phyloP scores from a whole-genome alignment of 2,329 filamentous ascomycete species.

The Sclerotinia nivalis region DNA sequence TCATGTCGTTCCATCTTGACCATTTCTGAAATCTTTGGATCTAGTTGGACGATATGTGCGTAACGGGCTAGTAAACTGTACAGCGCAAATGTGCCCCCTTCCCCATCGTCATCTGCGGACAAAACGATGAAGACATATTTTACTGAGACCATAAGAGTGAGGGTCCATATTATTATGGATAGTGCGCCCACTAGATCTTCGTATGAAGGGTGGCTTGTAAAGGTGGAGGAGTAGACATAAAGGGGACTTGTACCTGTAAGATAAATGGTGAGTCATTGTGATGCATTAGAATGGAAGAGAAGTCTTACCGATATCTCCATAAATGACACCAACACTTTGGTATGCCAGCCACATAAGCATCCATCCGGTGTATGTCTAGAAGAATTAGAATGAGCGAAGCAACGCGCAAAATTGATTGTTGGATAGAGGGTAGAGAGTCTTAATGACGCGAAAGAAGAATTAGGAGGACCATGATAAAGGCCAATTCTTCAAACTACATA shows the following conservation, averaged over 20 bases:
- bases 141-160: constrained; percentile 67
- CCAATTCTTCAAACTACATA: constrained; percentile 14
- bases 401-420: not conserved
- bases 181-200: constrained; percentile 64
- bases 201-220: constrained; percentile 55
- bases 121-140: constrained; percentile 70
- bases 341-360: constrained; percentile 54
- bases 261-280: not conserved
- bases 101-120: constrained; percentile 67
- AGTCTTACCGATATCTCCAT: constrained; percentile 64
- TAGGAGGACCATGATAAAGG: not conserved
- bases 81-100: constrained; percentile 68
- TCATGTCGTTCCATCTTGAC: constrained; percentile 60
- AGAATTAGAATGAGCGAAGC: not conserved
- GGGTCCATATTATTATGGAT: constrained; percentile 68
- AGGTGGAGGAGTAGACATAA: constrained; percentile 71
- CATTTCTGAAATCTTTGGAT: constrained; percentile 56
- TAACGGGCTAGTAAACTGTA: constrained; percentile 65
- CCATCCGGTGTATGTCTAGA: constrained; percentile 35
- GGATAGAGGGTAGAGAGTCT: not conserved
- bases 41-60: constrained; percentile 59
- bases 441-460: not conserved
- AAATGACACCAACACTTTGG: constrained; percentile 66
- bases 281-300: not conserved
- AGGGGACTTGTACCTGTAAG: constrained; percentile 55